phyloP scores from a whole-genome alignment of 441 rosid genomes.

The Euphorbia celastroides region DNA sequence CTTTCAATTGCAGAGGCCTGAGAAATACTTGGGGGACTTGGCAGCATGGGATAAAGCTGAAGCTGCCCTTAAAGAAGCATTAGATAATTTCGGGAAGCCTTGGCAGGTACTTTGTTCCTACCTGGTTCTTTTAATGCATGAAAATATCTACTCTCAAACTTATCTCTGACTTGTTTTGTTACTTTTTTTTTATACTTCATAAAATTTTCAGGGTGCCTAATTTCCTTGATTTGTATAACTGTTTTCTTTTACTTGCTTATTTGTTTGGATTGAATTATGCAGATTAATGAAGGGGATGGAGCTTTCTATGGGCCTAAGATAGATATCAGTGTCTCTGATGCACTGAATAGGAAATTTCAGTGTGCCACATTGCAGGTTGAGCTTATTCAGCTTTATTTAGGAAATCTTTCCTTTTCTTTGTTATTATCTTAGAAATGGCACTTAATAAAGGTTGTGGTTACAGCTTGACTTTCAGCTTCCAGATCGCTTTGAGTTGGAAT shows the following conservation, averaged over 20 bases:
- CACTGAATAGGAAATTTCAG: slow-evolving; percentile 86
- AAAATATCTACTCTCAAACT: neutral
- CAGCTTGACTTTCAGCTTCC: slow-evolving; percentile 99
- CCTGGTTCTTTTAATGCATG: neutral
- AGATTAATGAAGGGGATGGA: slow-evolving; percentile 93
- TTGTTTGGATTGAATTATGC: slow-evolving; percentile 21
- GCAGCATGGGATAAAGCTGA: slow-evolving; percentile 93
- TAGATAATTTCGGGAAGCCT: slow-evolving; percentile 73
- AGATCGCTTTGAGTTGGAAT: slow-evolving; percentile 69
- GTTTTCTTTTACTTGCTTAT: slow-evolving; percentile 5
- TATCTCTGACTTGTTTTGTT: neutral
- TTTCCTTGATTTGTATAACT: slow-evolving; percentile 5
- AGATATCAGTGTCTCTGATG: slow-evolving; percentile 97
- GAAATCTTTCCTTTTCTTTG: slow-evolving; percentile 3
- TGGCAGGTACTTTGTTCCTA: slow-evolving; percentile 58
- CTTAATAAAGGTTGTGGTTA: slow-evolving; percentile 18
- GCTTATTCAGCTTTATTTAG: slow-evolving; percentile 3
- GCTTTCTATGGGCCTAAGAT: slow-evolving; percentile 99
- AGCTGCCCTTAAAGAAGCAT: slow-evolving; percentile 69
- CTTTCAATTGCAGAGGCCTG: slow-evolving; percentile 67
- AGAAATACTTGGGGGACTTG: slow-evolving; percentile 75
- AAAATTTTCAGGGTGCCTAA: neutral
- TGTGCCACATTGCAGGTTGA: slow-evolving; percentile 95
- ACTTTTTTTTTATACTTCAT: neutral
- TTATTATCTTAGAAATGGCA: slow-evolving; percentile 20